Conservation (phyloP, 495 filamentous ascomycete species). For the Penicillium silybi region DNA sequence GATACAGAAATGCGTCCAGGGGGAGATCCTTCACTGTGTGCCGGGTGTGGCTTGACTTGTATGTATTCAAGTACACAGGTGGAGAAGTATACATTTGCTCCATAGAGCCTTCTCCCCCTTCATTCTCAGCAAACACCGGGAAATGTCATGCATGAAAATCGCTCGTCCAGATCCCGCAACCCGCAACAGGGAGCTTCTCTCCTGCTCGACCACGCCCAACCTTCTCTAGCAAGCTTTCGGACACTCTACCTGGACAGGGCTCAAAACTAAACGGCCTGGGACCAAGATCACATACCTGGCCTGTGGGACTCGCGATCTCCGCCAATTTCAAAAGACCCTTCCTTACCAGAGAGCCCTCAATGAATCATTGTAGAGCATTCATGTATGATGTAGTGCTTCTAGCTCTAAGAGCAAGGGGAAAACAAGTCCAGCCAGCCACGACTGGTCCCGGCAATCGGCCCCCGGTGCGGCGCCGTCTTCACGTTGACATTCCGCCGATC, state of each 20-base stretch:
- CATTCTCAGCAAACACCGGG: too few species aligned
- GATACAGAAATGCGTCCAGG: too few species aligned
- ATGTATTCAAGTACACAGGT: neutral
- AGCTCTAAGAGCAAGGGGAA: neutral
- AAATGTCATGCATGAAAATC: too few species aligned
- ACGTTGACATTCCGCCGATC: neutral
- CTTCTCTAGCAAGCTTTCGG: neutral
- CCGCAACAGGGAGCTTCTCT: too few species aligned
- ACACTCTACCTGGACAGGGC: too few species aligned
- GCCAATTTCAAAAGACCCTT: neutral
- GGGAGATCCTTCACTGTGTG: neutral
- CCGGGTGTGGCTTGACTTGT: neutral
- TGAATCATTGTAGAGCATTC: neutral
- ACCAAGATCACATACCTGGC: neutral
- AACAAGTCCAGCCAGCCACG: neutral
- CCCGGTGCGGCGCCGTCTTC: neutral
- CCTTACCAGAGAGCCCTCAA: neutral
- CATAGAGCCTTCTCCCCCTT: too few species aligned
- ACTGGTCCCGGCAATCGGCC: neutral
- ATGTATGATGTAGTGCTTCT: neutral
- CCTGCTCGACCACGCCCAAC: neutral
- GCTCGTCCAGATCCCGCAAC: too few species aligned
- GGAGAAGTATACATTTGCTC: neutral
- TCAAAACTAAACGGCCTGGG: neutral
- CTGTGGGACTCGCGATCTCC: constrained; percentile 10